These are phyloP conservation scores for Malus sylvestris DNA, from an alignment of 306 rosid species.

Conservation along the genomic window DNA sequence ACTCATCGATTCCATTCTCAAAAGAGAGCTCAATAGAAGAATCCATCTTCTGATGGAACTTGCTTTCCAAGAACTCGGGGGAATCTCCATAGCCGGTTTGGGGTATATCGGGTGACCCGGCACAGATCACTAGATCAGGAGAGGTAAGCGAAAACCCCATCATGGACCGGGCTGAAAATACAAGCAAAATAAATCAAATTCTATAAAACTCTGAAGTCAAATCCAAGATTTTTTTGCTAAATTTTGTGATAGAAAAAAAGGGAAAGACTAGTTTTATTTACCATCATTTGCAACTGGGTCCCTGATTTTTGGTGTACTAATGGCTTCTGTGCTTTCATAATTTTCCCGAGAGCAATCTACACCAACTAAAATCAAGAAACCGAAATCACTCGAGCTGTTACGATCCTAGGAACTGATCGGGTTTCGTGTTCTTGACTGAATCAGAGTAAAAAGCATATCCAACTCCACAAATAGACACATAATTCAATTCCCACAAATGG, in stretches of 20 bases:
- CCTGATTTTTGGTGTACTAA: constrained; percentile 9
- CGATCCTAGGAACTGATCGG: neutral
- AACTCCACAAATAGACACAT: neutral
- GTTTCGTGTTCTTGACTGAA: neutral
- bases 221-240: neutral
- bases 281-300: constrained; percentile 28
- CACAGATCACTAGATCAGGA: constrained; percentile 61
- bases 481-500: constrained; percentile 14
- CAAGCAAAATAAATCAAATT: neutral
- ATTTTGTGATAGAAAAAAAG: neutral
- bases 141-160: constrained; percentile 50
- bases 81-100: constrained; percentile 39
- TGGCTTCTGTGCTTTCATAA: constrained; percentile 11
- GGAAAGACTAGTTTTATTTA: neutral
- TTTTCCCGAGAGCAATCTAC: constrained; percentile 13
- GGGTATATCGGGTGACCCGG: constrained; percentile 53
- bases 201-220: neutral
- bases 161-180: constrained; percentile 43
- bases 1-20: constrained; percentile 60
- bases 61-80: constrained; percentile 41
- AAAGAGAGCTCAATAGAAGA: constrained; percentile 70
- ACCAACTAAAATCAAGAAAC: neutral
- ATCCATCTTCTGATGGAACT: constrained; percentile 33
- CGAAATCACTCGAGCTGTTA: constrained; percentile 14
- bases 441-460: neutral